A percentile compares a stretch with the other conserved stretches of the same genome.
phyloP scores from a whole-genome alignment of 306 rosid genomes.

The Vigna reflexopilosa region DNA sequence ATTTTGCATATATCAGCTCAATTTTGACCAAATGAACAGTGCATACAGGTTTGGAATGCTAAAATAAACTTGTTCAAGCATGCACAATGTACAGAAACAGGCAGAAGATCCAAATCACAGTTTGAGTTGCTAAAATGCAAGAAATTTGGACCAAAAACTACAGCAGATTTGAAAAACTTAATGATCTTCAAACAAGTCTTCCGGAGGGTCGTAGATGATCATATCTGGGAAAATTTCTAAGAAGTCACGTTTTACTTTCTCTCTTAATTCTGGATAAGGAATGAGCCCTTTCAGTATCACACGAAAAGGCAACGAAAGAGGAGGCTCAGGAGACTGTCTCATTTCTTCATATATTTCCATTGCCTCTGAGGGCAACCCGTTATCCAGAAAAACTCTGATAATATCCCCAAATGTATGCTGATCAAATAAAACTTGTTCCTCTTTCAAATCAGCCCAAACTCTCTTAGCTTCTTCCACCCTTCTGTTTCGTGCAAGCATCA shows the following conservation, averaged over 20 bases:
- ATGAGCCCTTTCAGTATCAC: conserved; percentile 89
- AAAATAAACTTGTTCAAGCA: too few species aligned
- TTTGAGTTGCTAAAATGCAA: too few species aligned
- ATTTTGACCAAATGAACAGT: too few species aligned
- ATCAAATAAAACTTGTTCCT: conserved; percentile 78
- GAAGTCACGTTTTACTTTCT: conserved; percentile 80
- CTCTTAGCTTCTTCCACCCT: conserved; percentile 72
- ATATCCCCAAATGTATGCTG: conserved; percentile 97
- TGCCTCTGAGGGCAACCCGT: conserved; percentile 73
- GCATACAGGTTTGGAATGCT: too few species aligned
- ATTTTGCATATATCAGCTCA: too few species aligned
- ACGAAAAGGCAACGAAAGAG: conserved; percentile 83
- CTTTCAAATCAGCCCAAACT: conserved; percentile 85
- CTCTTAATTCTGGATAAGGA: conserved; percentile 84
- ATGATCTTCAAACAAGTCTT: conserved; percentile 82
- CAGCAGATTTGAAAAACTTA: too few species aligned
- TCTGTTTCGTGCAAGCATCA: conserved; percentile 89
- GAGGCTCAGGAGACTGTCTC: conserved; percentile 85
- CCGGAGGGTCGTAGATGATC: conserved; percentile 91
- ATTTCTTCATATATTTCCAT: conserved; percentile 82
- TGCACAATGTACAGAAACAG: too few species aligned
- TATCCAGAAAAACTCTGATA: conserved; percentile 71
- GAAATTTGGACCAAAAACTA: too few species aligned
- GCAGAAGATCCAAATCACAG: too few species aligned
- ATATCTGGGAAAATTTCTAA: conserved; percentile 74